Percentiles rank a stretch among this genome's conserved stretches.
These are phyloP conservation scores for Plasmodium reichenowi DNA, from an alignment of 169 alveolate species.

Conservation along the genomic window DNA sequence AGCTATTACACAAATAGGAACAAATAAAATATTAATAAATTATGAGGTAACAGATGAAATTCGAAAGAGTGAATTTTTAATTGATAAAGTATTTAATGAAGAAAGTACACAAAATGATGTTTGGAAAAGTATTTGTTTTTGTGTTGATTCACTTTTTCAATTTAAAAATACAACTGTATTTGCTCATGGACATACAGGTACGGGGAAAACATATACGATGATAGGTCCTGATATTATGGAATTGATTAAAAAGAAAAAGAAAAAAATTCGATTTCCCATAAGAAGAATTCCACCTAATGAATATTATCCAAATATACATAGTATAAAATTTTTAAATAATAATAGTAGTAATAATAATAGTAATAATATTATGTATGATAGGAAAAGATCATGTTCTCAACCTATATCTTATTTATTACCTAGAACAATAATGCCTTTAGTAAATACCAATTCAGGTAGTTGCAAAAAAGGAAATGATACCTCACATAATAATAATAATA, in stretches of 20 bases:
- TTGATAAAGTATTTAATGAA: constrained; percentile 79
- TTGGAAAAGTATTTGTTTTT: constrained; percentile 79
- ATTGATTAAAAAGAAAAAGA: constrained; percentile 60
- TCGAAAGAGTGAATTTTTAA: constrained; percentile 74
- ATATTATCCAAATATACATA: constrained; percentile 29
- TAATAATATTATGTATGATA: constrained; percentile 51
- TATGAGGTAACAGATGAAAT: constrained; percentile 43
- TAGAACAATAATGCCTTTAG: constrained; percentile 19
- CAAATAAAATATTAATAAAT: constrained; percentile 58
- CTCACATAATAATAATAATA: constrained; percentile 7
- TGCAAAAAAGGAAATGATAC: constrained; percentile 33
- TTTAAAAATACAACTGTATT: constrained; percentile 82
- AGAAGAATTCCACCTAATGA: constrained; percentile 28
- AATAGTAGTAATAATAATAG: constrained; percentile 46
- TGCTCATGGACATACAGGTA: constrained; percentile 87
- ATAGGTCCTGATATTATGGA: constrained; percentile 84
- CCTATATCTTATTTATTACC: constrained; percentile 70
- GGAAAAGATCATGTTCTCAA: constrained; percentile 76
- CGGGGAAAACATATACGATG: constrained; percentile 86
- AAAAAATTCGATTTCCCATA: constrained; percentile 7
- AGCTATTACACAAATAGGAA: constrained; percentile 48
- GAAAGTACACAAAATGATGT: constrained; percentile 77
- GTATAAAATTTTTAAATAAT: constrained; percentile 56
- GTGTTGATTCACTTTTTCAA: constrained; percentile 77
- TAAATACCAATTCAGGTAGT: constrained; percentile 41